Evolutionary conservation across 257 asterid species (phyloP), one percentile per base, ranked within the genome.

Genomic region (Jasminum sambac): DNA sequence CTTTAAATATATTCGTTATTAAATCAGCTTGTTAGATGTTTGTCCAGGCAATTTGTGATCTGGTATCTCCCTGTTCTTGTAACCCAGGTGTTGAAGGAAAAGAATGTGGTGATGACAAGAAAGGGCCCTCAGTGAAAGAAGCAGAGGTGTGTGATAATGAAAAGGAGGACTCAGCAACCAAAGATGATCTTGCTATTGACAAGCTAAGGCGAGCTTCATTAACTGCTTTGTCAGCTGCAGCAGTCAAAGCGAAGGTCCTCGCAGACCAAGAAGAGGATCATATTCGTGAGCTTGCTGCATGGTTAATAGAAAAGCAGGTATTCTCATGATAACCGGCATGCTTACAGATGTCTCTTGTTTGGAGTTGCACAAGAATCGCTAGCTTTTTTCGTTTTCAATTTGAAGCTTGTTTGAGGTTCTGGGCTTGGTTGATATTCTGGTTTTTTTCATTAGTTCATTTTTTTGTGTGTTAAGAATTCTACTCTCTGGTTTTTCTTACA

Each of bases 231-330:
- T 88, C 99, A 66, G 98, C 96, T 79, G 98, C 96, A 70, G 98
- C 98, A 23, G 85, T 92, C 81, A 95, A 95, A 84, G 96, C 99
- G 64, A 95, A 90, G 89, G 77, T 88, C 84, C 96, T 95, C 58
- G 99, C 98, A n/a, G 89, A 81, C 42, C 87, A 86, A 68, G 99
- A 95, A 87, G 99, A 95, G 83, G 89, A 90, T 55, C 90, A 88
- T 68, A 90, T 95, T 79, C 98, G 89, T 69, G 87, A 78, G 79
- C 95, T 95, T 42, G 80, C 97, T 55, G 64, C 94, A 24, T 81
- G 78, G 36, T 76, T 95, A 57, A 74, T 92, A 60, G 99, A 89
- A 66, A 95, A 88, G 66, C 97, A 91, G 99, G 99, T 95, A 89
- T 44, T 42, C 69, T 24, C 7, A 52, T 23, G 61, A 58, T 9